Conservation (phyloP, 345 rosid genomes). For the Streptanthus diversifolius region DNA sequence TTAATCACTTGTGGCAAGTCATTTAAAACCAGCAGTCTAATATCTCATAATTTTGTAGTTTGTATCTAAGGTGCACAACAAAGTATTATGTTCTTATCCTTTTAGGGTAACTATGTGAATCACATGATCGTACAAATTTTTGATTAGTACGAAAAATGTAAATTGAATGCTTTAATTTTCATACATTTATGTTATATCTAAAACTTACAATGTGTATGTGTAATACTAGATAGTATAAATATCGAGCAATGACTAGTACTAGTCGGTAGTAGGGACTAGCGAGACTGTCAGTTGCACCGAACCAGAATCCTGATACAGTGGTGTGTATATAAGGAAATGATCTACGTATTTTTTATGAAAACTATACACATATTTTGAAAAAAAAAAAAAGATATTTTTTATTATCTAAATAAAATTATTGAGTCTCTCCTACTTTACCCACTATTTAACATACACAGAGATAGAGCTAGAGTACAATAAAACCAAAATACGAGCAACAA, state of each 20-base stretch:
- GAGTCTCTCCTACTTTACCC: constrained; percentile 10
- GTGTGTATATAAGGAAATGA: background rate
- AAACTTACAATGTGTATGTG: background rate
- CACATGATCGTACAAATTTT: background rate
- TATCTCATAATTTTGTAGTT: background rate
- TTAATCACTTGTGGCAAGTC: background rate
- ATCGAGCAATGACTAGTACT: background rate
- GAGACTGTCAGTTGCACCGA: background rate
- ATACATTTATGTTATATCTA: background rate
- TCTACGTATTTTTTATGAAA: background rate
- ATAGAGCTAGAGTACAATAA: background rate
- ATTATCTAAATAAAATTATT: background rate
- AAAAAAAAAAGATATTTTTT: background rate
- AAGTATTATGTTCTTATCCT: background rate
- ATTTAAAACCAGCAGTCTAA: background rate
- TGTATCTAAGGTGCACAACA: background rate
- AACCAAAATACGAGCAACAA: constrained; percentile 10
- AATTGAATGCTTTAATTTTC: background rate
- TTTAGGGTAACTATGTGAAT: background rate
- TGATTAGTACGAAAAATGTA: no score
- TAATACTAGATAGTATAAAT: background rate
- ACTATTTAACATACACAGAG: constrained; percentile 1
- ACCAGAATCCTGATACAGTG: background rate
- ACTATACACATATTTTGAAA: background rate
- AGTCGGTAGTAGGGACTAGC: background rate